Conservation (phyloP, 1,139 yeast genomes). For the Arxiozyma heterogenica region DNA sequence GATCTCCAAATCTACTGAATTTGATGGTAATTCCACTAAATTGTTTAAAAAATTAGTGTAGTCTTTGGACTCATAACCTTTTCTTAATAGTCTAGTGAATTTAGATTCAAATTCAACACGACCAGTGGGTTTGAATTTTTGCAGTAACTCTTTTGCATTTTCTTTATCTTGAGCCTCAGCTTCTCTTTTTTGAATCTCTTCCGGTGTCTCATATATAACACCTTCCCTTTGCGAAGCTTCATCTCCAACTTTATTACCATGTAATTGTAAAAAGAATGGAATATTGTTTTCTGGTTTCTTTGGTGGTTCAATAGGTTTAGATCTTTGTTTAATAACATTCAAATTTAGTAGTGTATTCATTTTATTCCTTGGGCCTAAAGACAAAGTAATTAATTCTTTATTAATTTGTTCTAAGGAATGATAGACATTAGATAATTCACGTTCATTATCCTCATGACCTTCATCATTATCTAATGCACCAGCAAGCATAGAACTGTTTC, state of each 20-base stretch:
- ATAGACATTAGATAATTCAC: slow-evolving; percentile 35
- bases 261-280: slow-evolving; percentile 67
- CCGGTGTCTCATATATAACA: slow-evolving; percentile 22
- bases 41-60: slow-evolving; percentile 44
- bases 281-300: slow-evolving; percentile 68
- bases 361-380: slow-evolving; percentile 67
- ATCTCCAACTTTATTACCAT: slow-evolving; percentile 62
- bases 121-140: slow-evolving; percentile 29
- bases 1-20: slow-evolving; percentile 76
- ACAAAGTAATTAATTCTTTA: slow-evolving; percentile 57
- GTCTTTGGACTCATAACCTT: slow-evolving; percentile 36
- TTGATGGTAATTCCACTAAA: slow-evolving; percentile 61
- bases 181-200: slow-evolving; percentile 12
- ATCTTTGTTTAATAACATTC: slow-evolving; percentile 76
- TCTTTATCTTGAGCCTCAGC: slow-evolving; percentile 11
- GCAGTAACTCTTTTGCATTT: slow-evolving; percentile 21
- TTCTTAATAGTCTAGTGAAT: slow-evolving; percentile 60
- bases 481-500: slow-evolving; percentile 64
- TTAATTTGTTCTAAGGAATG: slow-evolving; percentile 59
- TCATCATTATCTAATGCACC: slow-evolving; percentile 54
- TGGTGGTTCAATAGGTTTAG: slow-evolving; percentile 83
- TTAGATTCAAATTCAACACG: slow-evolving; percentile 53
- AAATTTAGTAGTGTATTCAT: slow-evolving; percentile 70
- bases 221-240: slow-evolving; percentile 57
- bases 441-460: slow-evolving; percentile 21